phyloP scores from a whole-genome alignment of 2,329 filamentous ascomycete species.

The Furcasterigmium furcatum region DNA sequence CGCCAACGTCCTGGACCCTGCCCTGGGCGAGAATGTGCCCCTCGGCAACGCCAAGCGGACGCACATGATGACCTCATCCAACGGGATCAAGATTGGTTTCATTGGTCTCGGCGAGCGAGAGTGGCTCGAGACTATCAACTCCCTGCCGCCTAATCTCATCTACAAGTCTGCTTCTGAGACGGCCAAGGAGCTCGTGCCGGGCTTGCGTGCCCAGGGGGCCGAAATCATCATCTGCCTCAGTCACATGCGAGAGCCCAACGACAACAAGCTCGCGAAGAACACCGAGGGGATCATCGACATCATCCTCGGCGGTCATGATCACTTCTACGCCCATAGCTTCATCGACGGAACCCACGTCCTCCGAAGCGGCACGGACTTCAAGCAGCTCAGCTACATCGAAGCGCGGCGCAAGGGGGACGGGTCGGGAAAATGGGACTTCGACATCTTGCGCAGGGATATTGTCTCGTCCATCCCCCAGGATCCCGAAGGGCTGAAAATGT shows the following conservation, averaged over 20 bases:
- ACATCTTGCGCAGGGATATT: slow-evolving; percentile 72
- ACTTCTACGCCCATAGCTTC: slow-evolving; percentile 77
- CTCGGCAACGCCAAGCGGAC: slow-evolving; percentile 75
- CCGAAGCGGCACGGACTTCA: slow-evolving; percentile 89
- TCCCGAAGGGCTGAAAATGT: slow-evolving; percentile 54
- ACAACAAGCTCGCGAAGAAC: slow-evolving; percentile 78
- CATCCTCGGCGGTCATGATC: slow-evolving; percentile 85
- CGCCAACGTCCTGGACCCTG: slow-evolving; percentile 83
- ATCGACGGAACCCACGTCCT: slow-evolving; percentile 80
- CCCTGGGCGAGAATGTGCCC: slow-evolving; percentile 69
- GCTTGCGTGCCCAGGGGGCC: slow-evolving; percentile 71
- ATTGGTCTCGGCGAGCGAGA: slow-evolving; percentile 85
- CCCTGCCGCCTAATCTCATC: slow-evolving; percentile 74
- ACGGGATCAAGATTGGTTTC: slow-evolving; percentile 81
- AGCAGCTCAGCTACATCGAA: slow-evolving; percentile 86
- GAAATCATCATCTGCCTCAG: slow-evolving; percentile 81
- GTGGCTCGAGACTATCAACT: slow-evolving; percentile 88
- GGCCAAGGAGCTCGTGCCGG: slow-evolving; percentile 71
- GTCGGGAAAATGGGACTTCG: slow-evolving; percentile 67
- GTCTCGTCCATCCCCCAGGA: slow-evolving; percentile 67
- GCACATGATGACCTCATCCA: slow-evolving; percentile 73
- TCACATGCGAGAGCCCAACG: slow-evolving; percentile 85
- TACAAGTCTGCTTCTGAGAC: slow-evolving; percentile 77
- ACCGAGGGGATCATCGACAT: slow-evolving; percentile 75
- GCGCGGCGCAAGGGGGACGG: slow-evolving; percentile 54